Percentiles rank a stretch among this genome's conserved stretches.
Evolutionary conservation across 768 basidiomycete genomes (phyloP).

Genomic region (Termitomyces eurrhizus): DNA sequence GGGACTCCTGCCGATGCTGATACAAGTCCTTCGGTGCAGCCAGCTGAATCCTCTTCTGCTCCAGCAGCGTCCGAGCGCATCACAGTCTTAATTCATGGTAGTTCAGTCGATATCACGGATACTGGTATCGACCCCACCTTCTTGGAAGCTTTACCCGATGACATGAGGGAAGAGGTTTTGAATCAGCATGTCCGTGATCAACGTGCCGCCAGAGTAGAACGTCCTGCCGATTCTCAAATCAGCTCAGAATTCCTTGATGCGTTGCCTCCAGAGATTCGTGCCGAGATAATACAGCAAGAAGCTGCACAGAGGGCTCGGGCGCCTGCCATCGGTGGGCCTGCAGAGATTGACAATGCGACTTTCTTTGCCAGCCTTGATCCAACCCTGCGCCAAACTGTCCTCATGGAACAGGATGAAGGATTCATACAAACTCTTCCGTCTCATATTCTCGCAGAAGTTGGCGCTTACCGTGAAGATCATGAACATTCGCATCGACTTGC

Average conservation of each 20-base stretch:
- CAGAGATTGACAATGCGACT: slow-evolving; percentile 83
- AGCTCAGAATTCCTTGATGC: slow-evolving; percentile 95
- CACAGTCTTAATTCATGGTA: slow-evolving; percentile 90
- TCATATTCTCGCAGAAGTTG: slow-evolving; percentile 84
- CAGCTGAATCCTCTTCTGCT: slow-evolving; percentile 20
- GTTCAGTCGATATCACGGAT: slow-evolving; percentile 93
- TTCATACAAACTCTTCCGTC: slow-evolving; percentile 80
- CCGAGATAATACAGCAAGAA: slow-evolving; percentile 96
- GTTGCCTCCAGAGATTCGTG: slow-evolving; percentile 92
- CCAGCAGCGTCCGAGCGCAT: slow-evolving; percentile 53
- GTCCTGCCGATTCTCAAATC: slow-evolving; percentile 82
- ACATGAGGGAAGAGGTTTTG: slow-evolving; percentile 97
- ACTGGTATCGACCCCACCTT: slow-evolving; percentile 98
- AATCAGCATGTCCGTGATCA: slow-evolving; percentile 96
- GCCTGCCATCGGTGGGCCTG: slow-evolving; percentile 46
- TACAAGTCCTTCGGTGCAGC: slow-evolving; percentile 17
- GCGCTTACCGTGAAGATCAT: slow-evolving; percentile 59
- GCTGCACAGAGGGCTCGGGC: slow-evolving; percentile 73
- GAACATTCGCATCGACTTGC: slow-evolving; percentile 28
- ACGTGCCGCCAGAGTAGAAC: slow-evolving; percentile 70
- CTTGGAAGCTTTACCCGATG: slow-evolving; percentile 95
- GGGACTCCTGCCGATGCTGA: slow-evolving; percentile 35
- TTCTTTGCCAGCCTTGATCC: slow-evolving; percentile 93
- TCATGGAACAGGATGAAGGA: slow-evolving; percentile 84
- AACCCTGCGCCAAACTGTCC: slow-evolving; percentile 82